Base-by-base conservation (phyloP, 192 early-diverging fungal species). In the Coemansia asiatica region DNA sequence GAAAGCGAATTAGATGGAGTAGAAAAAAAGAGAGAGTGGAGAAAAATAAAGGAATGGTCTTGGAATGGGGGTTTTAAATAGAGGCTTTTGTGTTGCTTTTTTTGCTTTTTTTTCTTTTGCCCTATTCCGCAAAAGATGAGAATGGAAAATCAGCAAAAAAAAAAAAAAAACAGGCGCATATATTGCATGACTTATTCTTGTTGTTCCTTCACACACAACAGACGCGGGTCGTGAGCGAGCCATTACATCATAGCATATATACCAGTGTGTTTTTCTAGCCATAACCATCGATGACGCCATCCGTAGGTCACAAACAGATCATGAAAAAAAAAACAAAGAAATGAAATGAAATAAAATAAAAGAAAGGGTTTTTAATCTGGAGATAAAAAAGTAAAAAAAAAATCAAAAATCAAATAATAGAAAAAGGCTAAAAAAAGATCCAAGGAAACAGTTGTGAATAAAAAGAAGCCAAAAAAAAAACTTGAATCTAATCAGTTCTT, bases 401-500 rank as follows among this genome's bases (percentile, higher is more conserved):
- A 60, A 61, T 27, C 48, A 60, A 44, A 16, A 36, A 10, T 18
- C 29, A n/a, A 36, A 50, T 50, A 66, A 57, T 7, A 56, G 26
- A 36, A 21, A 62, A 35, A 26, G 8, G 31, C 3, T 8, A 33
- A 33, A 33, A 8, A 8, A 33, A 33, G 31, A 8, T 8, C 31
- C 31, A 6, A 33, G 31, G 31, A 33, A 3, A 33, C 31, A 3
- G 40, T 13, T 44, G 9, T 16, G 13, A 44, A 44, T 3, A 6
- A 44, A 12, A 44, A 13, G 16, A 44, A 44, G 40, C 13, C 9
- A 44, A 44, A 13, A 13, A 18, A 44, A 1, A 13, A 13, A 13
- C 9, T 16, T 13, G 2, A 44, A 44, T 56, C 58, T 76, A n/a
- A n/a, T n/a, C n/a, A 70, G 60, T 76, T 50, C 65, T 71, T 71